Conservation (phyloP, 192 early-diverging fungal species). For the Entomortierella beljakovae region DNA sequence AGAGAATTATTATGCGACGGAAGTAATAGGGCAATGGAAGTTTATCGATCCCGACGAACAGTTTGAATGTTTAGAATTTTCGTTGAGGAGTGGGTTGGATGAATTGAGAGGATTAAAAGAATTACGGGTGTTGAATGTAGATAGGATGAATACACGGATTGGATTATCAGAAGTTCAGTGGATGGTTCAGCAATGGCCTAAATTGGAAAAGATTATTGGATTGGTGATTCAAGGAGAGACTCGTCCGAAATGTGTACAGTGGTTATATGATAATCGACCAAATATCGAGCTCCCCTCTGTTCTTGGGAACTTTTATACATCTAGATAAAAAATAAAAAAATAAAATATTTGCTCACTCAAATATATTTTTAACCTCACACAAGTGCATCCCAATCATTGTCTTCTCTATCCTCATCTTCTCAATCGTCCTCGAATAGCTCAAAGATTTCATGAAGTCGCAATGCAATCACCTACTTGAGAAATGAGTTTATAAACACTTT, state of each 20-base stretch:
- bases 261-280: slow-evolving; percentile 41
- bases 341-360: too few species aligned
- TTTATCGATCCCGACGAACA: slow-evolving; percentile 47
- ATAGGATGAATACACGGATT: slow-evolving; percentile 32
- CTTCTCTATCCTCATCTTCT: too few species aligned
- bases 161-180: slow-evolving; percentile 43
- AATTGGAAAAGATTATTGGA: slow-evolving; percentile 29
- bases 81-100: slow-evolving; percentile 25
- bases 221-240: slow-evolving; percentile 30
- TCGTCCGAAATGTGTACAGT: slow-evolving; percentile 36
- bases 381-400: too few species aligned
- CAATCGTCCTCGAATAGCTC: too few species aligned
- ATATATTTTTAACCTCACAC: too few species aligned
- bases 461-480: too few species aligned
- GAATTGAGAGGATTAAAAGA: slow-evolving; percentile 21
- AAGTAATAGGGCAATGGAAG: slow-evolving; percentile 25
- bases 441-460: too few species aligned
- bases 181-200: slow-evolving; percentile 41
- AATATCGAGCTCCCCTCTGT: slow-evolving; percentile 36
- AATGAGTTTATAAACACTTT: too few species aligned
- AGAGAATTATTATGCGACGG: slow-evolving; percentile 33
- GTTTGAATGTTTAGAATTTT: slow-evolving; percentile 48
- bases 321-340: too few species aligned
- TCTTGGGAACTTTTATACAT: slow-evolving; percentile 36
- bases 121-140: slow-evolving; percentile 24